Evolutionary conservation across 495 filamentous ascomycete species (phyloP), one percentile per base, ranked within the genome.

Genomic region (Talaromyces liani): DNA sequence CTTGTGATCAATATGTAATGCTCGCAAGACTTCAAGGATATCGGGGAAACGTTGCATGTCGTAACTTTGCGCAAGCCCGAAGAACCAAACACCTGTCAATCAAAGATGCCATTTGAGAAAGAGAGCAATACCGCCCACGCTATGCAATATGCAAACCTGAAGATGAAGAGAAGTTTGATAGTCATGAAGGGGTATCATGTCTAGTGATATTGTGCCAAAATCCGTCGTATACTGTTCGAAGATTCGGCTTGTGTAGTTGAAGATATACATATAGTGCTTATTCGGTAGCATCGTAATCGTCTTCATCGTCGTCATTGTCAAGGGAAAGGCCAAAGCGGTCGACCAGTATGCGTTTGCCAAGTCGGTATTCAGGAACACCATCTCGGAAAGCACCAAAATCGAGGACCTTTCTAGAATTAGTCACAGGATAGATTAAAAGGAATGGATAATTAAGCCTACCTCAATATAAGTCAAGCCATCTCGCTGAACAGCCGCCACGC

Each of bases 401-500:
- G 62, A 93, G 87, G 64, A 93, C 89, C 91, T 92, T 63, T 14
- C 49, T 53, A 66, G 3, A 3, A 27, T 27, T 27, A 31, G 53
- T 25, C 29, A 36, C 60, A 27, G 14, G 39, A 64, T 41, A 60
- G 67, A 71, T 68, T 60, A 66, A 53, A 10, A 33, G 3, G 33
- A 18, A 47, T 25, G 14, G 12, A 60, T 31, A 7, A 10, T 25
- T 16, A 56, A 61, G 75, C 88, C 81, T 73, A 98, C 94, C 86
- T 99, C 94, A 57, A 99, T 91, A 70, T 96, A 98, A 5, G 95
- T 98, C 68, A 96, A 70, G 66, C 86, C 87, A 60, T 95, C 91
- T 51, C 94, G 82, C 79, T 99, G 95, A 65, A 99, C 94, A 33
- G 94, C 94, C 58, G 94, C 94, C 53, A 99, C 94, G 73, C 94